Evolutionary conservation across 768 basidiomycete species (phyloP).

Genomic region (Lyophyllum atratum): DNA sequence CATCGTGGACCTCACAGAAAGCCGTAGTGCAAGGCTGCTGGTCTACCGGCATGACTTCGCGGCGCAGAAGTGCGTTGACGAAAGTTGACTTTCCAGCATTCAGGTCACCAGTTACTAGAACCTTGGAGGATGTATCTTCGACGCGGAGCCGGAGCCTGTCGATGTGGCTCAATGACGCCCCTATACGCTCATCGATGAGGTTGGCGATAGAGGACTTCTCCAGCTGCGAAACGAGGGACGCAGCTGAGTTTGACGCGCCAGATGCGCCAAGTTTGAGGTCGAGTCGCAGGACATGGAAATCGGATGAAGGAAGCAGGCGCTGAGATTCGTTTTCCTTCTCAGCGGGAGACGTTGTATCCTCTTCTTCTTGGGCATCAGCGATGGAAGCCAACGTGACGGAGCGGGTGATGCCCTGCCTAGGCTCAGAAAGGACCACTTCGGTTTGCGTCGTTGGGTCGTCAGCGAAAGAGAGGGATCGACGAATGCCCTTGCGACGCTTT

Average conservation of each 20-base stretch:
- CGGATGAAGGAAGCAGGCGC: slow-evolving; percentile 47
- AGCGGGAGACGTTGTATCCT: slow-evolving; percentile 23
- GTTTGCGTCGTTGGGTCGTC: slow-evolving; percentile 75
- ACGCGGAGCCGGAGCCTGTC: slow-evolving; percentile 85
- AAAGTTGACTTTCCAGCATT: slow-evolving; percentile 99
- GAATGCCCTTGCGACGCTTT: slow-evolving; percentile 41
- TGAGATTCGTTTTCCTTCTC: slow-evolving; percentile 31
- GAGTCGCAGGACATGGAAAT: slow-evolving; percentile 87
- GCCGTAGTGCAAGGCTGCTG: slow-evolving; percentile 98
- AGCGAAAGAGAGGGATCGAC: slow-evolving; percentile 80
- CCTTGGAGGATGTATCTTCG: slow-evolving; percentile 90
- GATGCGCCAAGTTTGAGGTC: slow-evolving; percentile 89
- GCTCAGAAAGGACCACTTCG: slow-evolving; percentile 61
- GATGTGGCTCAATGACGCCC: slow-evolving; percentile 73
- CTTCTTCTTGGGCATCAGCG: slow-evolving; percentile 44
- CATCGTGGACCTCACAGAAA: slow-evolving; percentile 96
- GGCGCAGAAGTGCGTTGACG: slow-evolving; percentile 90
- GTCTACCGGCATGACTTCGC: slow-evolving; percentile 94
- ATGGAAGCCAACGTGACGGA: slow-evolving; percentile 62
- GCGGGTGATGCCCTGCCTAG: slow-evolving; percentile 50
- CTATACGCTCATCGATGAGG: slow-evolving; percentile 84
- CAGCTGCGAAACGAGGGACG: slow-evolving; percentile 84
- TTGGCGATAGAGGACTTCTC: slow-evolving; percentile 93
- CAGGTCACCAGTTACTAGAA: slow-evolving; percentile 96
- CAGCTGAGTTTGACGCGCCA: slow-evolving; percentile 60